These are phyloP conservation scores for Komagataella mondaviorum DNA, from an alignment of 805 yeast genomes.

Conservation along the genomic window DNA sequence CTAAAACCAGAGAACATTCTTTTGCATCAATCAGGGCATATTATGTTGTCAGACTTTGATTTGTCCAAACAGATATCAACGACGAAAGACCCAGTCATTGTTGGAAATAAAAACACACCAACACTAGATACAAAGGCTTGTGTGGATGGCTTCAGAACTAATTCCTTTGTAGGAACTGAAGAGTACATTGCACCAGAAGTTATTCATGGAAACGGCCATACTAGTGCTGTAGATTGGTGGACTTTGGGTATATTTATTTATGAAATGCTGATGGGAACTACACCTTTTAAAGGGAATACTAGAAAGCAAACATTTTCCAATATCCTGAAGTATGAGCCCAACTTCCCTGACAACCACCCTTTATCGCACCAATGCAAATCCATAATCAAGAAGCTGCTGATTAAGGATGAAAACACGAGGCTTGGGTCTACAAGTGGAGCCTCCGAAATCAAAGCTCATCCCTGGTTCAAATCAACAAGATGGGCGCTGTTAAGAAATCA, in stretches of 20 bases:
- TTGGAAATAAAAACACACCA: slow-evolving; percentile 29
- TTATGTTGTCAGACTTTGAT: slow-evolving; percentile 95
- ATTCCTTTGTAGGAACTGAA: slow-evolving; percentile 97
- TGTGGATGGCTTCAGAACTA: slow-evolving; percentile 91
- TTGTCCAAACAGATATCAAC: slow-evolving; percentile 78
- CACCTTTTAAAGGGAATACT: slow-evolving; percentile 90
- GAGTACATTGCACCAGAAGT: slow-evolving; percentile 99
- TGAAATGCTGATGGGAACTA: slow-evolving; percentile 92
- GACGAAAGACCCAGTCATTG: slow-evolving; percentile 62
- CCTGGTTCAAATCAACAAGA: slow-evolving; percentile 80
- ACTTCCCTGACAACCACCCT: slow-evolving; percentile 57
- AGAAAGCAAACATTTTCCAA: slow-evolving; percentile 85
- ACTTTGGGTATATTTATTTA: slow-evolving; percentile 85
- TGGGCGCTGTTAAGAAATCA: slow-evolving; percentile 94
- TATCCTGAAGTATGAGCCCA: slow-evolving; percentile 71
- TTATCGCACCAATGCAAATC: slow-evolving; percentile 68
- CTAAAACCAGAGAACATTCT: slow-evolving; percentile 93
- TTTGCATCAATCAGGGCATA: slow-evolving; percentile 93
- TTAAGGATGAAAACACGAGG: slow-evolving; percentile 81
- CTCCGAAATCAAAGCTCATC: slow-evolving; percentile 82
- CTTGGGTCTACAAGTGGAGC: slow-evolving; percentile 93
- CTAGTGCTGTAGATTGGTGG: slow-evolving; percentile 99
- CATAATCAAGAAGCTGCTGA: slow-evolving; percentile 66
- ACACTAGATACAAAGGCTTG: slow-evolving; percentile 89
- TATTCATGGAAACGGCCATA: slow-evolving; percentile 92